Percentiles rank a stretch among this genome's conserved stretches.
Conservation (phyloP, 2,329 filamentous ascomycete species). For the Epicoccum nigrum region DNA sequence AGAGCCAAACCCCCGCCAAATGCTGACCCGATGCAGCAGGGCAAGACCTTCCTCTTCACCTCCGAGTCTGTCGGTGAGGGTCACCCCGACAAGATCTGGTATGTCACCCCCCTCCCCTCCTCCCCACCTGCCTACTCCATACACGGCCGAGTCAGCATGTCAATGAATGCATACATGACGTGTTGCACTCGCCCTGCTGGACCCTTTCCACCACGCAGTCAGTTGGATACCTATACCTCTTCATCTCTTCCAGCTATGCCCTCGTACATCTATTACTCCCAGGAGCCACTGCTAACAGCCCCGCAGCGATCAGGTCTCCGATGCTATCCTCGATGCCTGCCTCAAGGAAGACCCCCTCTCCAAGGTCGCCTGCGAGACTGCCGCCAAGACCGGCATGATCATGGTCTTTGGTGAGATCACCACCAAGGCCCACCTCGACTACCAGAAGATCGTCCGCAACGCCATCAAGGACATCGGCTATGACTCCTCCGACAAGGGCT, state of each 20-base stretch:
- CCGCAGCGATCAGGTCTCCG: conserved; percentile 87
- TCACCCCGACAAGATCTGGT: conserved; percentile 95
- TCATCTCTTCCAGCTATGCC: too few relatives aligned
- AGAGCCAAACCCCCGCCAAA: conserved; percentile 17
- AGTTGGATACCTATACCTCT: too few relatives aligned
- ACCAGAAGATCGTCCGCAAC: conserved; percentile 94
- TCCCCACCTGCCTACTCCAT: not conserved
- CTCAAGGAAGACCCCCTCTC: conserved; percentile 92
- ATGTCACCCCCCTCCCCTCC: conserved; percentile 25
- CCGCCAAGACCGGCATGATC: conserved; percentile 99
- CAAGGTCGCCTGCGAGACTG: conserved; percentile 98
- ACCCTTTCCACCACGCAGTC: conserved; percentile 10
- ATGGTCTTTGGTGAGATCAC: conserved; percentile 89
- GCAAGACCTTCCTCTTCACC: conserved; percentile 54
- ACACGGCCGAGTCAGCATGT: too few relatives aligned
- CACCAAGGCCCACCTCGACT: conserved; percentile 93
- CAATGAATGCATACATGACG: conserved; percentile 13
- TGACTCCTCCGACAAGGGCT: conserved; percentile 95
- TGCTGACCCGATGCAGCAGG: conserved; percentile 34
- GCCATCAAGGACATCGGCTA: conserved; percentile 99
- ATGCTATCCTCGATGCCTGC: conserved; percentile 98
- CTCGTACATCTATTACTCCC: not conserved
- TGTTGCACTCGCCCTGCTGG: conserved; percentile 1
- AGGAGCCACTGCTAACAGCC: conserved; percentile 28
- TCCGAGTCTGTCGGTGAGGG: conserved; percentile 59